Percentiles rank a stretch among this genome's conserved stretches.
Evolutionary conservation across 2,329 filamentous ascomycete species (phyloP).

Genomic region (Plenodomus lindquistii): DNA sequence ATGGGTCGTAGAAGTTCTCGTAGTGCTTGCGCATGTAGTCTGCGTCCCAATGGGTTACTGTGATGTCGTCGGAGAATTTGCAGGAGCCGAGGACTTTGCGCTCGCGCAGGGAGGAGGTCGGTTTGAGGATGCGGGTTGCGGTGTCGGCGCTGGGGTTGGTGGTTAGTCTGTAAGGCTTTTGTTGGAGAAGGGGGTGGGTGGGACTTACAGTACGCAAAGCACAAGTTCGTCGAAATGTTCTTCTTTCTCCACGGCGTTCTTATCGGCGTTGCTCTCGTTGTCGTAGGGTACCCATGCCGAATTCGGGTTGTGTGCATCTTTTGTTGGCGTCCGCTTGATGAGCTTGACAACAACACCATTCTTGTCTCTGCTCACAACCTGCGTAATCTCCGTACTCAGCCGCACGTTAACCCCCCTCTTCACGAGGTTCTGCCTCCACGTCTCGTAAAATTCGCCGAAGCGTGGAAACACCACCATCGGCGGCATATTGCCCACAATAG

Average conservation of each 20-base stretch:
- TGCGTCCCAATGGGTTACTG: conserved; percentile 68
- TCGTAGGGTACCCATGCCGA: conserved; percentile 48
- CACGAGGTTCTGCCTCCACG: conserved; percentile 59
- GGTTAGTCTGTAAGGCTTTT: conserved; percentile 1
- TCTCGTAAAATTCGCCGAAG: conserved; percentile 63
- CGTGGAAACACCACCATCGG: conserved; percentile 67
- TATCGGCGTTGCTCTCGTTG: conserved; percentile 45
- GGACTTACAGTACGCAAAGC: conserved; percentile 59
- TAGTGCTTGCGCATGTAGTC: conserved; percentile 71
- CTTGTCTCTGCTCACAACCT: conserved; percentile 56
- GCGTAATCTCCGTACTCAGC: conserved; percentile 60
- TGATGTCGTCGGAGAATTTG: conserved; percentile 71
- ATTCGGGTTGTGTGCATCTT: conserved; percentile 51
- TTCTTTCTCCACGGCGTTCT: conserved; percentile 47
- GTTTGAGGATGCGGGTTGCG: conserved; percentile 62
- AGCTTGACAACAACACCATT: conserved; percentile 56
- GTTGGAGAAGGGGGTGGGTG: neutral
- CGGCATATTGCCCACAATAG: conserved; percentile 55
- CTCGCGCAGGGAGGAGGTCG: conserved; percentile 64
- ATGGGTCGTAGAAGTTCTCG: conserved; percentile 61
- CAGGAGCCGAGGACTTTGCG: conserved; percentile 71
- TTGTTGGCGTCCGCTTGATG: conserved; percentile 48
- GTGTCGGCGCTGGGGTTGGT: conserved; percentile 51
- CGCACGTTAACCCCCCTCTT: conserved; percentile 61
- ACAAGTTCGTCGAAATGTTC: conserved; percentile 68